Conservation (phyloP, 2,329 filamentous ascomycete genomes). For the Talaromyces islandicus region DNA sequence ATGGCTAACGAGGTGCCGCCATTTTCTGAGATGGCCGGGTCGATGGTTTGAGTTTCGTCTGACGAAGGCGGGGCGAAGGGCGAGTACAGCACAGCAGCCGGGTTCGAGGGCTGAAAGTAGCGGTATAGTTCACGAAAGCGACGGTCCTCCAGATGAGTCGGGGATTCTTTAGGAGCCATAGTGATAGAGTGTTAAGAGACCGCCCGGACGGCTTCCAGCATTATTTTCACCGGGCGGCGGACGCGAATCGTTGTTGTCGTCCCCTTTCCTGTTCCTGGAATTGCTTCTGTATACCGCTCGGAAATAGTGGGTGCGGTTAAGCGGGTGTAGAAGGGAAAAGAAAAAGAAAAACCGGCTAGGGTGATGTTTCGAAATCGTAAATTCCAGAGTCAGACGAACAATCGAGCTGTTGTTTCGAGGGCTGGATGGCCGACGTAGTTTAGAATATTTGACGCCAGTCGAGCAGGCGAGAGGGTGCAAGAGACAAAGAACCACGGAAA, state of each 20-base stretch:
- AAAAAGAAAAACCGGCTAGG: background rate
- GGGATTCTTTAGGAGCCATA: background rate
- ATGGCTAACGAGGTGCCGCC: slow-evolving; percentile 5
- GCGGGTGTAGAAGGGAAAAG: too few species aligned
- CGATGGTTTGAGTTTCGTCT: slow-evolving; percentile 6
- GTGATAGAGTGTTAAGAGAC: background rate
- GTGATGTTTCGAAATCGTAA: background rate
- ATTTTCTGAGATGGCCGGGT: slow-evolving; percentile 7
- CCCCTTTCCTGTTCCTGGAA: background rate
- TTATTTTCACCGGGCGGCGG: background rate
- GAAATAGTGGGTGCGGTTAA: background rate
- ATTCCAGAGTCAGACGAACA: background rate
- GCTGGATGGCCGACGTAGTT: background rate
- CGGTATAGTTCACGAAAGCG: slow-evolving; percentile 34
- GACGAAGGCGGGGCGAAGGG: slow-evolving; percentile 12
- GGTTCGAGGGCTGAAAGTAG: slow-evolving; percentile 30
- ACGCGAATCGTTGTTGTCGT: background rate
- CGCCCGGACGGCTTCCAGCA: background rate
- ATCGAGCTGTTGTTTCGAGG: background rate
- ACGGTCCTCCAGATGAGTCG: slow-evolving; percentile 24
- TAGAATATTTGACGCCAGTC: background rate
- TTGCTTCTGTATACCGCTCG: background rate
- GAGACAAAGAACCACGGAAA: background rate
- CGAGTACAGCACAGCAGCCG: slow-evolving; percentile 15
- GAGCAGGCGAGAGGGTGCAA: background rate